Percentiles rank a stretch among this genome's conserved stretches.
Conservation (phyloP, 2,329 filamentous ascomycete genomes). For the Elsinoe ampelina region DNA sequence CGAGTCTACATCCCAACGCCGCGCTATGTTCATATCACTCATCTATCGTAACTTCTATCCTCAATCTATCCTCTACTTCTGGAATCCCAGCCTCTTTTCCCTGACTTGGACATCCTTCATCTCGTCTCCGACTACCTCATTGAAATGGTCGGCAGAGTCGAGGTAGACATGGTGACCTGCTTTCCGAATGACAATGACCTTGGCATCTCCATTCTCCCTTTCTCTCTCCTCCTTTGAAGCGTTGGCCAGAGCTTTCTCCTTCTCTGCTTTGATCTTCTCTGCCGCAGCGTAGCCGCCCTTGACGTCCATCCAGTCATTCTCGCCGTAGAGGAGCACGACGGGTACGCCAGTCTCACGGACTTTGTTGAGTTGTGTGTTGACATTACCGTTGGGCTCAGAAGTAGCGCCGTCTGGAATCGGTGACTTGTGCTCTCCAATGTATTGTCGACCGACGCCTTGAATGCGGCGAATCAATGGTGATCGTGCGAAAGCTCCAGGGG, state of each 20-base stretch:
- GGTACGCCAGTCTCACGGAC: conserved; percentile 55
- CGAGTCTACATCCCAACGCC: conserved; percentile 7
- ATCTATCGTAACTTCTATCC: neutral
- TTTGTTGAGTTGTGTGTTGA: neutral
- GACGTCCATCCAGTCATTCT: conserved; percentile 98
- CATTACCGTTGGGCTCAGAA: conserved; percentile 27
- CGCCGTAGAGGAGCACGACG: conserved; percentile 89
- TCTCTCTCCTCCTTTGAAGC: neutral
- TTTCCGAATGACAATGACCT: conserved; percentile 31
- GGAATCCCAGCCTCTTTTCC: conserved; percentile 23
- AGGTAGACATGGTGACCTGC: conserved; percentile 66
- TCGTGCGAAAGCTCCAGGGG: conserved; percentile 85
- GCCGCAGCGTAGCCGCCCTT: conserved; percentile 59
- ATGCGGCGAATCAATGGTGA: conserved; percentile 81
- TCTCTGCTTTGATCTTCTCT: conserved; percentile 6
- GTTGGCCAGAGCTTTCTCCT: neutral
- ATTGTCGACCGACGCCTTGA: conserved; percentile 73
- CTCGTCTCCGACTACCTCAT: conserved; percentile 53
- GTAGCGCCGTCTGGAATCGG: conserved; percentile 22
- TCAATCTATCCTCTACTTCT: conserved; percentile 12
- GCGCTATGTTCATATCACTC: conserved; percentile 1
- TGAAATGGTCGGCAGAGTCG: conserved; percentile 62
- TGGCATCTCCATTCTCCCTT: conserved; percentile 1
- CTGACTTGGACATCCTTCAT: conserved; percentile 52
- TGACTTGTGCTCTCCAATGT: conserved; percentile 27